These are phyloP conservation scores for Fusarium verrucosum DNA, from an alignment of 2,329 filamentous ascomycete species.

Conservation along the genomic window DNA sequence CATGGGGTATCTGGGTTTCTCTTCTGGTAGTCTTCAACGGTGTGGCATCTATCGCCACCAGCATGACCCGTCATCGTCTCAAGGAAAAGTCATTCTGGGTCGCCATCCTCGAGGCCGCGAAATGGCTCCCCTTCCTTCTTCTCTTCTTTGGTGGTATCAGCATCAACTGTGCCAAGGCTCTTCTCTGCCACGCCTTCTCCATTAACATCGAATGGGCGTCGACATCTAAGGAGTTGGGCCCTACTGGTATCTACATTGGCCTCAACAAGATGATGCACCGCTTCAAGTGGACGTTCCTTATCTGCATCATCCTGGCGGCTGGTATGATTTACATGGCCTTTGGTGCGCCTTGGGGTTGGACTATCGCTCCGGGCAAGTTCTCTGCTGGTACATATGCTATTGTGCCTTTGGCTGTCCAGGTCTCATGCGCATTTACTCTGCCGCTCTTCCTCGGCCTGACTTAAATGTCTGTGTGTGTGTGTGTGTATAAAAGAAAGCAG, in stretches of 20 bases:
- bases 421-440: constrained; percentile 37
- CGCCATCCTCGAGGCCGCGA: constrained; percentile 40
- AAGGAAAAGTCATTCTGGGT: constrained; percentile 43
- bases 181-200: constrained; percentile 42
- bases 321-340: constrained; percentile 44
- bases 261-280: constrained; percentile 56
- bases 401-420: constrained; percentile 41
- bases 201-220: constrained; percentile 46
- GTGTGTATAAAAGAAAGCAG: neutral
- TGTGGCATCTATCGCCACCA: constrained; percentile 36
- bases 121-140: constrained; percentile 44
- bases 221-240: constrained; percentile 43
- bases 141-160: constrained; percentile 47
- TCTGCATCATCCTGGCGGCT: constrained; percentile 37
- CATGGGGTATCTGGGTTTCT: constrained; percentile 69
- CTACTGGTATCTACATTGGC: constrained; percentile 47
- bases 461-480: neutral
- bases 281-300: constrained; percentile 52
- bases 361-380: constrained; percentile 38
- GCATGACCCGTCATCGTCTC: constrained; percentile 42
- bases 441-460: constrained; percentile 43
- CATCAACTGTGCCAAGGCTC: constrained; percentile 44
- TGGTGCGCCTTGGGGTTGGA: constrained; percentile 42
- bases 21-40: constrained; percentile 43
- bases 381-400: constrained; percentile 42